A percentile compares a stretch with the other conserved stretches of the same genome.
These are phyloP conservation scores for Strobilomyces dryophilus DNA, from an alignment of 768 basidiomycete species.

Conservation along the genomic window DNA sequence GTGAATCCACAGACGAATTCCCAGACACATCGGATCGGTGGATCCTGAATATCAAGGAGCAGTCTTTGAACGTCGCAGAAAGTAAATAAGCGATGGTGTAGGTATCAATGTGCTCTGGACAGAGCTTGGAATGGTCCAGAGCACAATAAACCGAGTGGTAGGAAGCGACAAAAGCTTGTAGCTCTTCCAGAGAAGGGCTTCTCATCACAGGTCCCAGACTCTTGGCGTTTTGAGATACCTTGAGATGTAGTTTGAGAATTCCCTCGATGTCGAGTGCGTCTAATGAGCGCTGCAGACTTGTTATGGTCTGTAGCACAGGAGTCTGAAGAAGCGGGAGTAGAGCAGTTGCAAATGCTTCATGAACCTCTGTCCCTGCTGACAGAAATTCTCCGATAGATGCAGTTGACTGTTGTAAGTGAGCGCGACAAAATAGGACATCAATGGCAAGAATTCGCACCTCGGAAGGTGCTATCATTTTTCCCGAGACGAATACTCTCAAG, in stretches of 20 bases:
- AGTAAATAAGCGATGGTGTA: constrained; percentile 75
- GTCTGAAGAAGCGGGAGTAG: constrained; percentile 46
- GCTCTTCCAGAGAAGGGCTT: constrained; percentile 62
- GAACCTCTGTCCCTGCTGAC: constrained; percentile 28
- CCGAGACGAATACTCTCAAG: constrained; percentile 72
- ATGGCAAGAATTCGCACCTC: constrained; percentile 42
- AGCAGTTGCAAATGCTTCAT: constrained; percentile 47
- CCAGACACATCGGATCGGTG: constrained; percentile 5
- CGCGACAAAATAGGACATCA: constrained; percentile 1
- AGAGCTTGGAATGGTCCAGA: constrained; percentile 37
- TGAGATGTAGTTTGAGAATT: constrained; percentile 43
- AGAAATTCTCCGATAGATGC: constrained; percentile 14
- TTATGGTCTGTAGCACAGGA: constrained; percentile 50
- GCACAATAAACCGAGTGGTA: constrained; percentile 40
- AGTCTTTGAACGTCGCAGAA: constrained; percentile 96
- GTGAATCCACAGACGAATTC: constrained; percentile 26
- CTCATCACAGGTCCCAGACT: constrained; percentile 29
- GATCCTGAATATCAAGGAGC: constrained; percentile 61
- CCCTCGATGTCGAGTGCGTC: constrained; percentile 88
- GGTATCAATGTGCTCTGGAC: constrained; percentile 48
- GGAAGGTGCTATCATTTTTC: constrained; percentile 52
- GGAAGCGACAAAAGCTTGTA: constrained; percentile 55
- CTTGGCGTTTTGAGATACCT: constrained; percentile 5
- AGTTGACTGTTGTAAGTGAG: constrained; percentile 4
- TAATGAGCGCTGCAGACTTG: constrained; percentile 65